Evolutionary conservation across 306 rosid genomes (phyloP), one percentile per base, ranked within the genome.

Genomic region (Vigna hirtella): DNA sequence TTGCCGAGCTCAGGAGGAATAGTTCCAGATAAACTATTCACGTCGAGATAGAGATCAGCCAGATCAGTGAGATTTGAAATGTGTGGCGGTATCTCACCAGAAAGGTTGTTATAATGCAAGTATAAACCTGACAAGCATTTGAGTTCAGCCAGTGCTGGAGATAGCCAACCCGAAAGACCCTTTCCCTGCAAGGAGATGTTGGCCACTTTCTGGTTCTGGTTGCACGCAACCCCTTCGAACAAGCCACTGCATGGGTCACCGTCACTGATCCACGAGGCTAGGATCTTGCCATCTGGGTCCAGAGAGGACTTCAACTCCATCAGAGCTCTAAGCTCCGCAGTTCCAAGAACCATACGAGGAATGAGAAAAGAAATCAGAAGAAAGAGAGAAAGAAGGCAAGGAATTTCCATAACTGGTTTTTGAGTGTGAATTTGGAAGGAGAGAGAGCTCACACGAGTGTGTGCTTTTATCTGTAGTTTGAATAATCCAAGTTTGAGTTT

Each of bases 161-260:
- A 91, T 2, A 95, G 6, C 83, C 76, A 77, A 10, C 99, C 99
- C 0, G 93, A 88, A 73, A 95, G 99, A 4, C 97, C 96, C 77
- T 85, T 91, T 32, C 96, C 99, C 74, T 93, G 98, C 82, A 95
- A 80, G 1, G 99, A 91, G 6, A 95, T 87, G 79, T 91, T 95
- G 0, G 86, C 92, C 30, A 93, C 97, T 87, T 94, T 93, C 17
- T 81, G 57, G 56, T 88, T 84, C 55, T 90, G 91, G 73, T 95
- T 95, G 82, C 99, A 95, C 4, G 85, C 93, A 57, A 95, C 82
- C 1, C 99, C 99, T 52, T 77, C 85, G 47, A 93, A 95, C 3
- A 62, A 85, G 15, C 93, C 98, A 66, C 93, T 64, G 56, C 99
- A 95, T 7, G 96, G 99, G 1, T 93, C 93, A 59, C 90, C 93